phyloP scores from a whole-genome alignment of 768 basidiomycete species.

The Mycena polygramma region DNA sequence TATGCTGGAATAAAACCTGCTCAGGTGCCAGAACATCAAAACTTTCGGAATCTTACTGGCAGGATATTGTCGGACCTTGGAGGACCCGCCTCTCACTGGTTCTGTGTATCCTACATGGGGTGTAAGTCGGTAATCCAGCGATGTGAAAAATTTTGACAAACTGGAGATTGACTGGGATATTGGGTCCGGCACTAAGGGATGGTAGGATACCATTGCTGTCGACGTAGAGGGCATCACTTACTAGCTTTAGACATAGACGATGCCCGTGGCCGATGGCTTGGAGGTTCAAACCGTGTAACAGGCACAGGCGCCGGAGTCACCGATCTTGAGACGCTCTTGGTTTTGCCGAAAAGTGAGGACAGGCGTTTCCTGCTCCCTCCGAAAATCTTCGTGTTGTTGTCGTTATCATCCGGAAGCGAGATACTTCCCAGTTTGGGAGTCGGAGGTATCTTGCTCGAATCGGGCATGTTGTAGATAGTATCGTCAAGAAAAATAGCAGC shows the following conservation, averaged over 20 bases:
- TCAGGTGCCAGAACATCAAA: background rate
- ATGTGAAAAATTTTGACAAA: constrained; percentile 2
- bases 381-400: constrained; percentile 31
- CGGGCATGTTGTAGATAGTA: constrained; percentile 32
- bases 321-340: constrained; percentile 6
- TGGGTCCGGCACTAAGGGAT: constrained; percentile 4
- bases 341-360: constrained; percentile 35
- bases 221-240: background rate
- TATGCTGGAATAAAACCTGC: background rate
- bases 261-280: constrained; percentile 25
- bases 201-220: background rate
- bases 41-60: constrained; percentile 14
- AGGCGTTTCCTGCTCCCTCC: constrained; percentile 32
- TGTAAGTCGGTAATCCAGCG: background rate
- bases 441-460: constrained; percentile 34
- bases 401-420: constrained; percentile 36
- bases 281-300: constrained; percentile 25
- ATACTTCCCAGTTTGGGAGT: constrained; percentile 38
- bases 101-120: constrained; percentile 10
- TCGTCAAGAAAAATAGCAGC: constrained; percentile 31
- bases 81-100: constrained; percentile 29
- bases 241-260: constrained; percentile 33
- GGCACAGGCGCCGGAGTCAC: constrained; percentile 35
- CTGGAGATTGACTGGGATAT: constrained; percentile 2
- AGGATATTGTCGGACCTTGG: constrained; percentile 28